Base-by-base conservation (phyloP, 2,329 filamentous ascomycete species). In the Diaporthe citriasiana region DNA sequence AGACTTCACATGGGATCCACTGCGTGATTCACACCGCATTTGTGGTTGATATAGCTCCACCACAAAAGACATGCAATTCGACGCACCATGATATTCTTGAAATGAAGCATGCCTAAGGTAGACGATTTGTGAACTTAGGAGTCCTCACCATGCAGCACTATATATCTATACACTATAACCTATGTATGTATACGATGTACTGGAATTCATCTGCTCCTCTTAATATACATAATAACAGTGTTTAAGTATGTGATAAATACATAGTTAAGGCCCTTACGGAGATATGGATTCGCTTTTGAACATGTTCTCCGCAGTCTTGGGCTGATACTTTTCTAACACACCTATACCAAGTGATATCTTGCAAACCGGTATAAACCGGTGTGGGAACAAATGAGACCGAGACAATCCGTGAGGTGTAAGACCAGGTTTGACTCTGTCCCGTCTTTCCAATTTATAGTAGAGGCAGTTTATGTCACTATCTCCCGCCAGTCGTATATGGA, bases 11-110 rank as follows among this genome's bases (percentile, higher is more conserved):
- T 15, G 33, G 33, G 33, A 38, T 25, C 55, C 55, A 57, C 30
- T n/a, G 19, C 30, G 19, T 35, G 55, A n/a, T 57, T 35, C 30
- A 57, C 55, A 57, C 55, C 55, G 55, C 55, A 57, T 30, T 12
- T 3, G 10, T 12, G 27, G 27, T 56, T 10, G 30, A 35, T 15
- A 35, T 56, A 10, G 53, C 30, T 7, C 53, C 53, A 35, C 53
- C 33, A 57, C 6, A 25, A 25, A 13, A n/a, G 22, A 38, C 25
- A 57, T 57, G 55, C 55, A 57, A 57, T 57, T 57, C 22, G 33
- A 13, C 33, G 22, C 4, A 38, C 4, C 4, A 9, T 3, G 3
- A 38, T 57, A 57, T 57, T 35, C 25, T n/a, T 7, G 10, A 38
- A 57, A 57, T 38, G 55, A 57, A 25, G 33, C 33, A 57, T 2